A percentile compares a stretch with the other conserved stretches of the same genome.
These are phyloP conservation scores for Leccinellum luteum DNA, from an alignment of 768 basidiomycete species.

Conservation along the genomic window DNA sequence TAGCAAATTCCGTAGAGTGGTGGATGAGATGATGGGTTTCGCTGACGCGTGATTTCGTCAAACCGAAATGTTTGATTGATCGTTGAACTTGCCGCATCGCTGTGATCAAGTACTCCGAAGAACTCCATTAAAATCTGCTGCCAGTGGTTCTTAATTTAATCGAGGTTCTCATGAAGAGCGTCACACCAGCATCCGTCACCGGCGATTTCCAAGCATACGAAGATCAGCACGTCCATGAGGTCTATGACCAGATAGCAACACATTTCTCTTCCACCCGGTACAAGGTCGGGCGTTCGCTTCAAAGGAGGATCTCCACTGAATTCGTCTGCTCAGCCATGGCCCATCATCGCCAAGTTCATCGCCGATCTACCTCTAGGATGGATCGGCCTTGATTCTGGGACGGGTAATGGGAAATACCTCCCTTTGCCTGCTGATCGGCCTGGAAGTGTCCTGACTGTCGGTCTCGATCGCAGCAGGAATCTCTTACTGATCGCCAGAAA, in stretches of 20 bases:
- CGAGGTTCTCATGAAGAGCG: conserved; percentile 22
- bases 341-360: conserved; percentile 77
- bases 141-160: background rate
- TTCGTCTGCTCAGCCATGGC: conserved; percentile 68
- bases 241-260: conserved; percentile 82
- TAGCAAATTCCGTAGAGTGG: conserved; percentile 57
- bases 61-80: background rate
- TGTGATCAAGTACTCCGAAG: background rate
- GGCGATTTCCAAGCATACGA: conserved; percentile 63
- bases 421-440: conserved; percentile 66
- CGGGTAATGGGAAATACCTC: conserved; percentile 97
- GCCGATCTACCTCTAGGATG: conserved; percentile 68
- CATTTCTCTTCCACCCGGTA: conserved; percentile 91
- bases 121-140: background rate
- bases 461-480: conserved; percentile 79
- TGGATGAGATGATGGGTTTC: conserved; percentile 83
- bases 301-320: background rate
- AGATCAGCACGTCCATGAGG: conserved; percentile 68
- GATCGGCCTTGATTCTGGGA: conserved; percentile 91
- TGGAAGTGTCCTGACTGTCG: conserved; percentile 67
- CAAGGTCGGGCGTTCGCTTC: conserved; percentile 48
- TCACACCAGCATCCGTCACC: conserved; percentile 41
- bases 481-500: conserved; percentile 70
- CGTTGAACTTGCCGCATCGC: background rate
- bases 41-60: conserved; percentile 23